A percentile compares a stretch with the other conserved stretches of the same genome.
Conservation (phyloP, 306 rosid species). For the Sindora glabra region DNA sequence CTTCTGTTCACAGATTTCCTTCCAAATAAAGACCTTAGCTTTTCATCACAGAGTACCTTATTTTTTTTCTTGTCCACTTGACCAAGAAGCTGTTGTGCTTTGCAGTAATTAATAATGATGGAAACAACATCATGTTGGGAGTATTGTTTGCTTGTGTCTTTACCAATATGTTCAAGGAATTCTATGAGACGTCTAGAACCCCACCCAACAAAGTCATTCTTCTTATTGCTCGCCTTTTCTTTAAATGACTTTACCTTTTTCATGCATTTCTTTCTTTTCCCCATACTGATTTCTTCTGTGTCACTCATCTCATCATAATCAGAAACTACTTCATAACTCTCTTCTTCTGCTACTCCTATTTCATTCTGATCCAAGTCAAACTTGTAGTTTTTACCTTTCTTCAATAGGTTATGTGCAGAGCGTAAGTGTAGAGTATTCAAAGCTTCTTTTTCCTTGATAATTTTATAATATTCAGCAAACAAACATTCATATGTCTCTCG, state of each 20-base stretch:
- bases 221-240: slow-evolving; percentile 32
- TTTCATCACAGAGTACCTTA: slow-evolving; percentile 46
- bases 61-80: slow-evolving; percentile 50
- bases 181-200: slow-evolving; percentile 48
- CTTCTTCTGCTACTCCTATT: slow-evolving; percentile 35
- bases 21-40: slow-evolving; percentile 36
- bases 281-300: slow-evolving; percentile 13
- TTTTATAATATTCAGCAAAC: slow-evolving; percentile 50
- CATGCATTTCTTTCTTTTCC: slow-evolving; percentile 25
- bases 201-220: slow-evolving; percentile 64
- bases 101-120: slow-evolving; percentile 47
- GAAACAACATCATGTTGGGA: slow-evolving; percentile 58
- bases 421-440: slow-evolving; percentile 27
- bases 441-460: slow-evolving; percentile 42
- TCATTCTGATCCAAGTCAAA: slow-evolving; percentile 24
- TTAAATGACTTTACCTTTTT: slow-evolving; percentile 22
- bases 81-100: slow-evolving; percentile 52
- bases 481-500: slow-evolving; percentile 39
- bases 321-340: slow-evolving; percentile 24
- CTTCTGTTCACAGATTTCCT: slow-evolving; percentile 46
- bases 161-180: slow-evolving; percentile 47
- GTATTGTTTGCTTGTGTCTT: slow-evolving; percentile 28
- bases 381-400: slow-evolving; percentile 24
- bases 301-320: slow-evolving; percentile 41
- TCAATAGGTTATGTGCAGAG: slow-evolving; percentile 26